Percentiles rank a stretch among this genome's conserved stretches.
Conservation (phyloP, 176 grass and related monocot species). For the Otatea glauca region DNA sequence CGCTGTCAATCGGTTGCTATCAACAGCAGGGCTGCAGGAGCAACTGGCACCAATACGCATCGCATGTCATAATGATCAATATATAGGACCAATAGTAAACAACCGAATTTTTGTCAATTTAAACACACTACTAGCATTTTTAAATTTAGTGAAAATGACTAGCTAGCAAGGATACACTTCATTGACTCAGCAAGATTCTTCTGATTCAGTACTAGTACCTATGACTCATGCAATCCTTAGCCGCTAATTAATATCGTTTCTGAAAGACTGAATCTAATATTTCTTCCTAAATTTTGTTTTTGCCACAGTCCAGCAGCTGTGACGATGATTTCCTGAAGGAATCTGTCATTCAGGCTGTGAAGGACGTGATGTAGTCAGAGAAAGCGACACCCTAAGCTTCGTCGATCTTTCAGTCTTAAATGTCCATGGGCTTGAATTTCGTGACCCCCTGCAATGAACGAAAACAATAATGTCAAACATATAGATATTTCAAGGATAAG, state of each 20-base stretch:
- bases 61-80: neutral
- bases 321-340: conserved; percentile 34
- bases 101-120: neutral
- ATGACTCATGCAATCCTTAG: neutral
- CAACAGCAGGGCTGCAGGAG: neutral
- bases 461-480: conserved; percentile 6
- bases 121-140: neutral
- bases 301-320: conserved; percentile 1
- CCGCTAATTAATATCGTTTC: neutral
- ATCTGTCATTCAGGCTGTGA: neutral
- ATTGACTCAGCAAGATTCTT: neutral
- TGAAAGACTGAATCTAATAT: neutral
- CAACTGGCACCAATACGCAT: neutral
- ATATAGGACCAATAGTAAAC: neutral
- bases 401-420: neutral
- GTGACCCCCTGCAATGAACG: neutral
- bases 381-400: conserved; percentile 5
- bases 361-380: conserved; percentile 1
- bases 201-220: neutral
- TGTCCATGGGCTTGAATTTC: neutral
- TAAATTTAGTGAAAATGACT: neutral
- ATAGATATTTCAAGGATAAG: neutral
- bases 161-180: neutral
- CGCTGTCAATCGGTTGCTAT: neutral
- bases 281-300: neutral